Base-by-base conservation (phyloP, 768 basidiomycete genomes). In the Tricholoma hemisulphureum region DNA sequence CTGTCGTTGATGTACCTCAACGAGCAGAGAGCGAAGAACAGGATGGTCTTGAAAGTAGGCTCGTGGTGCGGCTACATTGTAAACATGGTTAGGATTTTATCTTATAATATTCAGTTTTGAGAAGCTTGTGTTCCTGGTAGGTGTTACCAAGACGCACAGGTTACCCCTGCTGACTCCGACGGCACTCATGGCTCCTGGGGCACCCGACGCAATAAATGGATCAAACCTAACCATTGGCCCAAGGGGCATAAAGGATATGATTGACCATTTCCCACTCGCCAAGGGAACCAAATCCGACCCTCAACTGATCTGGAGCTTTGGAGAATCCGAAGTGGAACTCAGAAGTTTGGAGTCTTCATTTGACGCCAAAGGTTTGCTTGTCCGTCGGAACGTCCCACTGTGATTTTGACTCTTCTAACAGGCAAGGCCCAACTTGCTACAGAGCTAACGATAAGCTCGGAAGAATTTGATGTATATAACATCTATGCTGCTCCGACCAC, bases 391-490 rank as follows among this genome's bases (percentile, higher is more conserved):
- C 32, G 55, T 13, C 21, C 31, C 14, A n/a, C 50, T 28, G 13
- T 26, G 45, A 31, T 34, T 8, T 31, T 57, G 53, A 31, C 11
- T 43, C 53, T 51, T 31, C 49, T 3, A 18, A 20, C 67, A 89
- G 89, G 80, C 49, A 79, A 75, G 64, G 77, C 79, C 16, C 83
- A 90, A 55, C 75, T 93, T 14, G 79, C 87, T 4, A 93, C 91
- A 1, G 90, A 93, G 68, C 76, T 93, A 49, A 81, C 80, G 1
- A 86, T 94, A 52, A 88, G 86, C 56, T 82, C 82, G 1, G 88
- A 90, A 37, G 93, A 93, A 64, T 94, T 94, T 61, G 91, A 93
- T 52, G 73, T 79, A 6, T 94, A 93, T 65, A 82, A 89, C 46
- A 74, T 93, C 10, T 79, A 77, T 63, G 73, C 78, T 9, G 73